phyloP scores from a whole-genome alignment of 2,329 filamentous ascomycete genomes.

The Acrodontium crateriforme region DNA sequence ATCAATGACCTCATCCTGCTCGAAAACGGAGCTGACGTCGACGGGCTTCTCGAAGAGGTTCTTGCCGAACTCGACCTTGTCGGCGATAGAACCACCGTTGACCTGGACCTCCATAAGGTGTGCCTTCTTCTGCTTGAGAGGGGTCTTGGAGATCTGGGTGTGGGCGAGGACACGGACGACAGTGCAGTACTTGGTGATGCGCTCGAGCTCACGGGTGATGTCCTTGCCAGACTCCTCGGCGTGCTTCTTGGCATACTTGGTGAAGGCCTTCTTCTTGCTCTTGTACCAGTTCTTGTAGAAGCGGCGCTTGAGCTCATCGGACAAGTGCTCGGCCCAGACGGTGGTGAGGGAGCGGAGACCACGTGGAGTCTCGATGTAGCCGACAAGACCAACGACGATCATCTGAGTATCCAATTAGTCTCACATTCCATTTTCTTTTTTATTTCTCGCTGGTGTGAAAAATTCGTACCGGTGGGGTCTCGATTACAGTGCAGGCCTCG shows the following conservation, averaged over 20 bases:
- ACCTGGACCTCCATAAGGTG: conserved; percentile 99
- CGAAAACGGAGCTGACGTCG: conserved; percentile 84
- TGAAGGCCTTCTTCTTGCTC: conserved; percentile 99
- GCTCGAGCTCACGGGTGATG: conserved; percentile 94
- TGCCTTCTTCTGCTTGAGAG: conserved; percentile 99
- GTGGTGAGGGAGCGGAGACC: conserved; percentile 98
- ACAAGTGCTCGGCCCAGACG: conserved; percentile 98
- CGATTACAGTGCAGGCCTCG: conserved; percentile 75
- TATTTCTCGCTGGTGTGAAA: too few relatives aligned
- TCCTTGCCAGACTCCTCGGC: conserved; percentile 80
- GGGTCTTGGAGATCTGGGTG: conserved; percentile 98
- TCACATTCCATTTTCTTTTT: too few relatives aligned
- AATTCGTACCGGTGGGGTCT: conserved; percentile 70
- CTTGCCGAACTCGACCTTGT: conserved; percentile 94
- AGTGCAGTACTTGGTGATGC: conserved; percentile 99
- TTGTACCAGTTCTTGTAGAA: conserved; percentile 99
- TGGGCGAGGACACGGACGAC: conserved; percentile 98
- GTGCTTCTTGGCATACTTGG: conserved; percentile 99
- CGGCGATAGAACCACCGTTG: conserved; percentile 89
- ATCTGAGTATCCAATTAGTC: too few relatives aligned
- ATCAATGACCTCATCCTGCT: conserved; percentile 99
- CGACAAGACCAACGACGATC: conserved; percentile 98
- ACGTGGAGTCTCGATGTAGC: conserved; percentile 99
- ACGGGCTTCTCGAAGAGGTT: conserved; percentile 99
- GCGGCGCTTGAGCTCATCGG: conserved; percentile 95